These are phyloP conservation scores for Kitagawia praeruptora DNA, from an alignment of 129 eudicot genomes.

Conservation along the genomic window DNA sequence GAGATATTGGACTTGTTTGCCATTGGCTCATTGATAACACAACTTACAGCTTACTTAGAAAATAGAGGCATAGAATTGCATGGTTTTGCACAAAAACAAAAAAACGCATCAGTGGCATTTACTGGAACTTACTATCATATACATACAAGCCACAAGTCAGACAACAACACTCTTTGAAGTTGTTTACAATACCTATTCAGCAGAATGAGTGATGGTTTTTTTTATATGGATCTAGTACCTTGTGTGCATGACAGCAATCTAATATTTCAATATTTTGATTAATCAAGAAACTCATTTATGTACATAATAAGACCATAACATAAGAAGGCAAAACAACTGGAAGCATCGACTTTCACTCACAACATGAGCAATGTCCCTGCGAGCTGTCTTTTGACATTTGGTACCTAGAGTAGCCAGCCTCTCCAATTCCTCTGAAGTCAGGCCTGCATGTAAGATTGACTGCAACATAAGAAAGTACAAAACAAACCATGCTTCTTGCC, in stretches of 20 bases:
- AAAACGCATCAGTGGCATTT: neutral
- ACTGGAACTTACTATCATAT: neutral
- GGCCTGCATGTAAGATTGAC: slow-evolving; percentile 38
- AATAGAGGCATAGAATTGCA: neutral
- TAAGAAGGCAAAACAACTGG: neutral
- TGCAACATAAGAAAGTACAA: neutral
- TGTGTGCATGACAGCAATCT: neutral
- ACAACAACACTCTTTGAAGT: neutral
- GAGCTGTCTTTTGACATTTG: slow-evolving; percentile 81
- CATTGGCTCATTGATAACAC: neutral
- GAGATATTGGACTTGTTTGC: neutral
- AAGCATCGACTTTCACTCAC: slow-evolving; percentile 39
- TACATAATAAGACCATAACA: neutral
- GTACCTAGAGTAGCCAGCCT: slow-evolving; percentile 69
- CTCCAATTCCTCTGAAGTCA: slow-evolving; percentile 65
- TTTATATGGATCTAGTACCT: neutral
- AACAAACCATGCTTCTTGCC: neutral
- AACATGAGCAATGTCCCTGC: slow-evolving; percentile 91
- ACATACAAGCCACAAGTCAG: neutral
- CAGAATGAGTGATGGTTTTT: neutral
- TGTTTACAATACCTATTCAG: neutral
- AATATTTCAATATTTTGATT: neutral
- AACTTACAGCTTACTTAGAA: neutral
- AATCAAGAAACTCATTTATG: neutral
- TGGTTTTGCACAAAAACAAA: neutral